Base-by-base conservation (phyloP, 805 yeast species). In the Lipomyces starkeyi region DNA sequence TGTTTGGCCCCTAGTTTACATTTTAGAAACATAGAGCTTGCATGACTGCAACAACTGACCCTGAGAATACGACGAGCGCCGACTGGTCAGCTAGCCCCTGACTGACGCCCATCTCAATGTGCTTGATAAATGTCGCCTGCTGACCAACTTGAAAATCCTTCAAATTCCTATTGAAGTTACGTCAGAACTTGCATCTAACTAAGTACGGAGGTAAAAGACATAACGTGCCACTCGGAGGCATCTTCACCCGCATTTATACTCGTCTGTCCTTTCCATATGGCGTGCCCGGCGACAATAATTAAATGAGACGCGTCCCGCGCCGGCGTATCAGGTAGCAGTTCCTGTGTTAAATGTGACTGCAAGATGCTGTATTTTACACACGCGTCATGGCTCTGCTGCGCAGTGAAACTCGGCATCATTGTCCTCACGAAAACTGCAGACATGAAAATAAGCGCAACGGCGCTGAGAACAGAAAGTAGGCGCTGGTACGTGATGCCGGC, bases 71-170 rank as follows among this genome's bases (percentile, higher is more conserved):
- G 1, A 88, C 74, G 27, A 87, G 70, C 0, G 82, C 66, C 2
- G 70, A 59, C 0, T 74, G 67, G 61, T 83, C 79, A 0, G 73
- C 54, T 14, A 77, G 62, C 7, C 86, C 68, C 20, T 77, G 71
- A 0, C 77, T 74, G 11, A 88, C 64, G 0, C 88, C 85, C 22
- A 71, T 73, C 47, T 79, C 74, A 1, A 90, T 84, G 75, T 91
- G 97, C 55, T 86, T 82, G 17, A 86, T 81, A 76, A 90, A 90
- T 27, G 87, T 81, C 2, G 86, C 72, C 72, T 90, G 93, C 73
- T 91, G 95, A 17, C 85, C 90, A 5, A 79, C 65, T 76, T 91
- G 97, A 73, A 91, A 91, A 0, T 86, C 78, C 11, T 86, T 93
- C 61, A 91, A 75, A 25, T 73, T 59, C 71, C 68, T 67, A 27